These are phyloP conservation scores for Pseudomicrostroma phylloplanum DNA, from an alignment of 1,284 basidiomycete species.

Conservation along the genomic window DNA sequence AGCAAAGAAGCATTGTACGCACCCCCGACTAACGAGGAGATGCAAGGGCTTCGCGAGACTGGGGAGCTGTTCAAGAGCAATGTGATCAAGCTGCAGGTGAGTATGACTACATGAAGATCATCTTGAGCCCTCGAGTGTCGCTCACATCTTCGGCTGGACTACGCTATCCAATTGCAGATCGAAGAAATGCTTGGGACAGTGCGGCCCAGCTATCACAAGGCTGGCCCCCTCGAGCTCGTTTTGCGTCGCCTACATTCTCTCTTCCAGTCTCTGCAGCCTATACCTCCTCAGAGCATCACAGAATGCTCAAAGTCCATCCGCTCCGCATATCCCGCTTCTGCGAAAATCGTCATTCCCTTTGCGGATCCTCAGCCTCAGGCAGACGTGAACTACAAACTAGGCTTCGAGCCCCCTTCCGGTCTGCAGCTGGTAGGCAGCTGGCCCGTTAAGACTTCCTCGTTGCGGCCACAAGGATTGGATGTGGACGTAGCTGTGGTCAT, in stretches of 20 bases:
- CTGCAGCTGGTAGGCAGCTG: constrained; percentile 57
- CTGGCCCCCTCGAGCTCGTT: constrained; percentile 36
- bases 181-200: constrained; percentile 47
- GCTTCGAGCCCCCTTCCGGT: constrained; percentile 74
- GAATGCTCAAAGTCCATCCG: constrained; percentile 44
- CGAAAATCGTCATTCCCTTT: constrained; percentile 53
- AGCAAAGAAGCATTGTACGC: constrained; percentile 52
- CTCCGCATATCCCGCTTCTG: constrained; percentile 53
- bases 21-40: constrained; percentile 60
- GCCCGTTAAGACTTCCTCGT: constrained; percentile 38
- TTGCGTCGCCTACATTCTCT: constrained; percentile 37
- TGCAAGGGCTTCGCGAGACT: constrained; percentile 69
- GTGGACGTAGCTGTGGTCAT: constrained; percentile 45
- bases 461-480: constrained; percentile 37
- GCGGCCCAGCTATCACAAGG: constrained; percentile 28
- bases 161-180: constrained; percentile 14
- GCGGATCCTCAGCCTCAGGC: constrained; percentile 36
- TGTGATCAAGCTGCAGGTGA: constrained; percentile 75
- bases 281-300: constrained; percentile 23
- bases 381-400: constrained; percentile 60
- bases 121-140: too few species aligned
- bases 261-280: constrained; percentile 23
- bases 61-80: constrained; percentile 72
- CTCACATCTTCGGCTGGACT: not conserved
- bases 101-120: constrained; percentile 17